Percentiles rank a stretch among this genome's conserved stretches.
Evolutionary conservation across 2,329 filamentous ascomycete genomes (phyloP).

Genomic region (Aspergillus ibericus): DNA sequence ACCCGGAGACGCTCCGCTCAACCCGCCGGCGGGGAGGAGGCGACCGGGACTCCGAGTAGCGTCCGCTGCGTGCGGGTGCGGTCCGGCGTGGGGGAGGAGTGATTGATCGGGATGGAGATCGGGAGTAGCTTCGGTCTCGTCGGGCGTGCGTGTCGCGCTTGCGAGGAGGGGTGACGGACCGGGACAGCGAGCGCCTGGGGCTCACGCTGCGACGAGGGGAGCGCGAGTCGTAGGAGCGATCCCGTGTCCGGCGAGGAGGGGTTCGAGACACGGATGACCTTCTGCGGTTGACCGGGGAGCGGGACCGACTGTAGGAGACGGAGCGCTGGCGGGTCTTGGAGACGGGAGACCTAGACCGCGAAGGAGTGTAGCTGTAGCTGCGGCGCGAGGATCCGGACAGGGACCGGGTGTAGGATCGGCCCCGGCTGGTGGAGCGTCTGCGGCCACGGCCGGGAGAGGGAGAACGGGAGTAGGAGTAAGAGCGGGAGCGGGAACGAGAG

Average conservation of each 20-base stretch:
- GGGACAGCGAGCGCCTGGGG: conserved; percentile 31
- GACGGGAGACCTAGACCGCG: conserved; percentile 37
- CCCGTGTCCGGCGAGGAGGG: conserved; percentile 26
- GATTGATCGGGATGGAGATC: conserved; percentile 33
- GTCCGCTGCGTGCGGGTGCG: conserved; percentile 17
- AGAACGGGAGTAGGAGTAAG: conserved; percentile 33
- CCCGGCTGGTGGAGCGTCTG: conserved; percentile 25
- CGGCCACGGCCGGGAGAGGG: conserved; percentile 32
- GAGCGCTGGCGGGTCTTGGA: conserved; percentile 32
- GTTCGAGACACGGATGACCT: conserved; percentile 29
- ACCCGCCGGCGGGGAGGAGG: conserved; percentile 29
- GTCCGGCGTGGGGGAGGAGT: conserved; percentile 28
- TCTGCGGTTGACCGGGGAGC: conserved; percentile 17
- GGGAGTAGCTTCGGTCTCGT: conserved; percentile 32
- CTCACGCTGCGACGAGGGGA: conserved; percentile 26
- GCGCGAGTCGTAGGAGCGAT: conserved; percentile 29
- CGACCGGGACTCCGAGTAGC: conserved; percentile 31
- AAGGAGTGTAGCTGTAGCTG: conserved; percentile 37
- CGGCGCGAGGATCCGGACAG: conserved; percentile 32
- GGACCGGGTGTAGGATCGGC: conserved; percentile 34
- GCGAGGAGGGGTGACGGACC: conserved; percentile 36
- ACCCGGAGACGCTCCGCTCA: conserved; percentile 21
- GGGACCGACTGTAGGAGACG: conserved; percentile 37
- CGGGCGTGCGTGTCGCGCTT: conserved; percentile 20
- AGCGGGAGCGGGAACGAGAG: conserved; percentile 47